These are phyloP conservation scores for Lasiosphaeria hispida DNA, from an alignment of 495 filamentous ascomycete species.

Conservation along the genomic window DNA sequence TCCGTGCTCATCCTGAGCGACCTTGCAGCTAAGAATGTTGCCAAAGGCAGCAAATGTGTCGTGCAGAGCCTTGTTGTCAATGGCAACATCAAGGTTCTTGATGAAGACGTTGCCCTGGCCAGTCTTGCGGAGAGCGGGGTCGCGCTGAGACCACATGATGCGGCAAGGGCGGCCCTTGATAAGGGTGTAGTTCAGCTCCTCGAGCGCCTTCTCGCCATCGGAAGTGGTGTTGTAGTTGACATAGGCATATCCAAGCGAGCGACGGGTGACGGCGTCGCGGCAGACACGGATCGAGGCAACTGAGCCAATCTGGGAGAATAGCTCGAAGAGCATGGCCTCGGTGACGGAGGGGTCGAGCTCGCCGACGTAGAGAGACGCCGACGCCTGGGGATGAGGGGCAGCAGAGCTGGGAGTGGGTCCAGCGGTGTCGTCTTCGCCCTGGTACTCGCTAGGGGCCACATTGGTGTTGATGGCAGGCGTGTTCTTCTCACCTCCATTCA, in stretches of 20 bases:
- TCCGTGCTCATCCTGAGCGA: constrained; percentile 92
- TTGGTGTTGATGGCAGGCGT: constrained; percentile 66
- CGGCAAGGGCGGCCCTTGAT: constrained; percentile 99
- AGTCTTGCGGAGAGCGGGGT: constrained; percentile 98
- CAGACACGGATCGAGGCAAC: constrained; percentile 99
- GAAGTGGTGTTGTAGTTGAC: constrained; percentile 99
- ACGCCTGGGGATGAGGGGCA: constrained; percentile 73
- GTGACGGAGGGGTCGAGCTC: constrained; percentile 97
- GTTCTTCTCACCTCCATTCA: constrained; percentile 62
- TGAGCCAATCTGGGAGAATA: constrained; percentile 98
- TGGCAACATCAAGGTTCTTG: constrained; percentile 98
- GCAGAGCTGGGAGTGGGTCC: constrained; percentile 70
- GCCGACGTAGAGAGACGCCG: constrained; percentile 97
- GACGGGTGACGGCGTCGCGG: constrained; percentile 97
- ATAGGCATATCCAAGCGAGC: constrained; percentile 98
- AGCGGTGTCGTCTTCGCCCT: constrained; percentile 56
- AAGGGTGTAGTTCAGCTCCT: constrained; percentile 99
- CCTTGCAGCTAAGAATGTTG: constrained; percentile 99
- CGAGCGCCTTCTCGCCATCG: constrained; percentile 96
- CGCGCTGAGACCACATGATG: constrained; percentile 99
- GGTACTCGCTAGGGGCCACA: constrained; percentile 48
- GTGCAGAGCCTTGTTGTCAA: constrained; percentile 99
- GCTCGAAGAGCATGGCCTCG: constrained; percentile 99
- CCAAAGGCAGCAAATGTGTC: constrained; percentile 99
- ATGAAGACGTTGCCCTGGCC: constrained; percentile 99